Evolutionary conservation across 352 stramenopile genomes (phyloP).

Genomic region (Pelagophyceae sp.): DNA sequence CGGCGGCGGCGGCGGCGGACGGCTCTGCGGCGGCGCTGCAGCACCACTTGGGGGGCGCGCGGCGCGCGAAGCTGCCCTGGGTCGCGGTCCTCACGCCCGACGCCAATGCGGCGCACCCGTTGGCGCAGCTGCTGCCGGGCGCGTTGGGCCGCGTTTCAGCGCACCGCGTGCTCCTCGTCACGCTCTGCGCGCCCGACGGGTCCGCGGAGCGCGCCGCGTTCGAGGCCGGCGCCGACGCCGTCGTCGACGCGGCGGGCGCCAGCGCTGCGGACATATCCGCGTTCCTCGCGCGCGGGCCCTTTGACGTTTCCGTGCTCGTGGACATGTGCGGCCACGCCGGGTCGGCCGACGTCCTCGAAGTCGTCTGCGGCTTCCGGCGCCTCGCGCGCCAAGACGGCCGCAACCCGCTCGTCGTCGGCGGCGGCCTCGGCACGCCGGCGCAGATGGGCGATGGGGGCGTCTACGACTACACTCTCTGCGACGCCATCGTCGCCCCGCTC

Average conservation of each 20-base stretch:
- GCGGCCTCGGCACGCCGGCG: slow-evolving; percentile 8
- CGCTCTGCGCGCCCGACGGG: slow-evolving; percentile 10
- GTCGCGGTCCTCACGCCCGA: slow-evolving; percentile 14
- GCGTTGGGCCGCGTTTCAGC: neutral
- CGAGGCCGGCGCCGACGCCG: neutral
- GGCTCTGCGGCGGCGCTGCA: neutral
- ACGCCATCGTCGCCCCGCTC: neutral
- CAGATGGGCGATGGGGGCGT: neutral
- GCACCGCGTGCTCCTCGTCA: slow-evolving; percentile 6
- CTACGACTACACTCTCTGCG: slow-evolving; percentile 1
- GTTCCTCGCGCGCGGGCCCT: neutral
- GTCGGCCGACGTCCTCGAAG: slow-evolving; percentile 4
- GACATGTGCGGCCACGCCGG: slow-evolving; percentile 20
- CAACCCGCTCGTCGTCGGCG: neutral
- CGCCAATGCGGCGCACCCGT: slow-evolving; percentile 12
- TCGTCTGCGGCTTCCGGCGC: neutral
- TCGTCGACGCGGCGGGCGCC: neutral
- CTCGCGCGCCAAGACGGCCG: neutral
- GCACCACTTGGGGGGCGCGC: neutral
- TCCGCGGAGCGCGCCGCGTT: neutral
- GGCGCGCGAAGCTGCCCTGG: neutral
- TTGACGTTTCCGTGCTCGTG: neutral
- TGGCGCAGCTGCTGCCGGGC: slow-evolving; percentile 1
- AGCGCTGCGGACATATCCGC: neutral
- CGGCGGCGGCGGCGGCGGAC: neutral